Percentiles rank a stretch among this genome's conserved stretches.
phyloP scores from a whole-genome alignment of 192 early-diverging fungal genomes.

The Coemansia reversa region DNA sequence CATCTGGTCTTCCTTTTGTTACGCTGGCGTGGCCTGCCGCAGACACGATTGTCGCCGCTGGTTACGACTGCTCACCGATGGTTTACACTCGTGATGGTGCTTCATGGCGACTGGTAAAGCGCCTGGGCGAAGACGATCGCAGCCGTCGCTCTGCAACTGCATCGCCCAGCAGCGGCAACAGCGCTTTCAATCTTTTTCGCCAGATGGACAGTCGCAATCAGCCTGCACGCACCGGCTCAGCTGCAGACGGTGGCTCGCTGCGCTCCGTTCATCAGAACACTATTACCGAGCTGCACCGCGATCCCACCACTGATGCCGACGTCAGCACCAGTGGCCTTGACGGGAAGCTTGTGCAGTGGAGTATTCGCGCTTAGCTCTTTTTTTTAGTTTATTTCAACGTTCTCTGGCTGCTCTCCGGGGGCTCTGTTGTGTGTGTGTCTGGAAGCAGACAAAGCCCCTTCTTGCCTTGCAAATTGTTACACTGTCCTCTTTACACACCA shows the following conservation, averaged over 20 bases:
- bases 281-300: constrained; percentile 67
- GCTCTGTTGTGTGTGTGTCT: background rate
- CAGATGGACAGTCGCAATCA: constrained; percentile 89
- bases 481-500: background rate
- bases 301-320: constrained; percentile 29
- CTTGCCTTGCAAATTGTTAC: background rate
- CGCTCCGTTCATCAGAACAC: constrained; percentile 96
- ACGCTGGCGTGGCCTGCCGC: constrained; percentile 78
- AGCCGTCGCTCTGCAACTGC: constrained; percentile 48
- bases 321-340: constrained; percentile 50
- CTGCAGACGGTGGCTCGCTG: constrained; percentile 55
- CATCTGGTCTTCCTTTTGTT: constrained; percentile 70
- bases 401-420: background rate
- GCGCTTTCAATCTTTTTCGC: constrained; percentile 81
- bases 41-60: constrained; percentile 77
- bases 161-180: constrained; percentile 60
- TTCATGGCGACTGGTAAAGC: constrained; percentile 54
- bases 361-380: constrained; percentile 24
- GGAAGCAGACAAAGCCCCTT: background rate
- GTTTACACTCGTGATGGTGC: constrained; percentile 65
- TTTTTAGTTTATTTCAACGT: background rate
- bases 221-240: constrained; percentile 22
- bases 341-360: constrained; percentile 51
- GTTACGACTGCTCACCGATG: constrained; percentile 92
- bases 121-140: constrained; percentile 80